These are phyloP conservation scores for Yamadazyma songkhlaensis DNA, from an alignment of 1,139 yeast species.

Conservation along the genomic window DNA sequence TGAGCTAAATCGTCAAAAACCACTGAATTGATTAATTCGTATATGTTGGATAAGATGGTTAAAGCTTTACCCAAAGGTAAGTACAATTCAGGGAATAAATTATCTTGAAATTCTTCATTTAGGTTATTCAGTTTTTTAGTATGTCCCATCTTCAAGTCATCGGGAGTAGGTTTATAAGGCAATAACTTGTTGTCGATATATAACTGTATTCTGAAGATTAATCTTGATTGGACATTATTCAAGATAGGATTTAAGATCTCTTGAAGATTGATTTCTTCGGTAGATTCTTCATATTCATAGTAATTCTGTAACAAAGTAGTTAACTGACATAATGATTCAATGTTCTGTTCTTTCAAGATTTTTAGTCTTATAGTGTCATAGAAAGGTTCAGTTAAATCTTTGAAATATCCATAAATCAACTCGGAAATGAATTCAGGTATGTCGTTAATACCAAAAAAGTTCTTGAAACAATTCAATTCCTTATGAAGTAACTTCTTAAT, in stretches of 20 bases:
- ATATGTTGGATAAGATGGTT: constrained; percentile 70
- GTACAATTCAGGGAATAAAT: constrained; percentile 54
- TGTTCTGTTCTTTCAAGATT: constrained; percentile 66
- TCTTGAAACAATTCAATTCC: constrained; percentile 58
- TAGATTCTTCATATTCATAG: constrained; percentile 59
- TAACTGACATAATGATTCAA: constrained; percentile 68
- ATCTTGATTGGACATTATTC: constrained; percentile 73
- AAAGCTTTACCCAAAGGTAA: constrained; percentile 75
- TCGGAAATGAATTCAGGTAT: constrained; percentile 20
- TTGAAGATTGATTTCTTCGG: constrained; percentile 43
- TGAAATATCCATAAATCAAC: constrained; percentile 55
- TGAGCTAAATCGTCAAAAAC: constrained; percentile 92
- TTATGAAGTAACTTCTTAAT: constrained; percentile 57
- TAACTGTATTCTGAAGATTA: constrained; percentile 74
- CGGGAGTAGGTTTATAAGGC: constrained; percentile 62
- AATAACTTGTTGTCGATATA: constrained; percentile 68
- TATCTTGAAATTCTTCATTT: constrained; percentile 35
- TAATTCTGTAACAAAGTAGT: constrained; percentile 68
- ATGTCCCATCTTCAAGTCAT: constrained; percentile 60
- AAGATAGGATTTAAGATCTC: constrained; percentile 67
- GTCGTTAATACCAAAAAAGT: constrained; percentile 39
- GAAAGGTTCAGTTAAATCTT: constrained; percentile 66
- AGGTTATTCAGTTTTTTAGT: constrained; percentile 36
- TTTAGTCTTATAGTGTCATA: constrained; percentile 67
- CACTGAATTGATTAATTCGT: constrained; percentile 69